Base-by-base conservation (phyloP, 495 filamentous ascomycete genomes). In the Hypoxylon intermedium region DNA sequence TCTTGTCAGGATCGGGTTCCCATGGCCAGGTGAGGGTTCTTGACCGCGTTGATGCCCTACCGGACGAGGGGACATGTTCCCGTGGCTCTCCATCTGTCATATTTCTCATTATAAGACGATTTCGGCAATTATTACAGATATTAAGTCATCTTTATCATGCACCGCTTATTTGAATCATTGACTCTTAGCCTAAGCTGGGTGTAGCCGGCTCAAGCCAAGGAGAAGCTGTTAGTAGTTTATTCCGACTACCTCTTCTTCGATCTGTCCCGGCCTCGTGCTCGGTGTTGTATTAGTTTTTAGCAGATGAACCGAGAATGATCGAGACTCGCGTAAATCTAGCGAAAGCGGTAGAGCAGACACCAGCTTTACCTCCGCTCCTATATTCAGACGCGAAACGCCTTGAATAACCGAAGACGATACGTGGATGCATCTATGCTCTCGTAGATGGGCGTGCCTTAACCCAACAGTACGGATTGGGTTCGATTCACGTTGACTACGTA, bases 21-120 rank as follows among this genome's bases (percentile, higher is more conserved):
- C 52, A 57, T 38, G 46, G 40, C 20, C 31, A 45, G 34, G 40
- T 12, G 19, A 47, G 21, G 34, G 44, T 5, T 33, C 41, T 57
- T 36, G 7, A 33, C 62, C 52, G 48, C 41, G 46, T 65, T 65
- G 62, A 23, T 56, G 56, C 56, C 62, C 47, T 65, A 65, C 56
- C 52, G 62, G 51, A 53, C 46, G 45, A 65, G 56, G 48, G 56
- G 56, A 60, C 26, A 51, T 41, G 33, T 30, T 51, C 55, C 50
- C 45, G n/a, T 23, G 46, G 24, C 33, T 40, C 18, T 30, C 37
- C 16, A 43, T 45, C 23, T 24, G 15, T 45, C 3, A 5, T 9
- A 4, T 37, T 6, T 16, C 46, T 44, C 33, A 31, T 42, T 44
- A 38, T 26, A 40, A 28, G 61, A 48, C 23, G 30, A 37, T 42